A percentile compares a stretch with the other conserved stretches of the same genome.
Conservation (phyloP, 2,329 filamentous ascomycete species). For the Helicocarpus griseus region DNA sequence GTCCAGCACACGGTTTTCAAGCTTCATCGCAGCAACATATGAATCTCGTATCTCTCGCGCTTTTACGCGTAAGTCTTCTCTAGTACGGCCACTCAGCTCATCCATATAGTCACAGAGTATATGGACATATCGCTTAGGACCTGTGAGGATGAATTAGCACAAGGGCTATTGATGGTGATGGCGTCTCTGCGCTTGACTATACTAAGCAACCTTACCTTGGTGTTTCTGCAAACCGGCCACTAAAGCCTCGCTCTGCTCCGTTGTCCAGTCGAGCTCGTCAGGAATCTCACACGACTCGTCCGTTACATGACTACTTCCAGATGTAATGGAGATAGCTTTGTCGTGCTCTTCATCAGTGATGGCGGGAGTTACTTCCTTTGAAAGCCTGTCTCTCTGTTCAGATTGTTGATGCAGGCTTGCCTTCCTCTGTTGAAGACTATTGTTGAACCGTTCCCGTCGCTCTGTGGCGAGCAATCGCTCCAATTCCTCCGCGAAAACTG, state of each 20-base stretch:
- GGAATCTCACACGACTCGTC: neutral
- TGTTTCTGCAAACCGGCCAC: slow-evolving; percentile 5
- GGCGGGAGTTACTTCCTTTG: neutral
- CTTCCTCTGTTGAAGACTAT: neutral
- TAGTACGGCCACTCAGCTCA: slow-evolving; percentile 3
- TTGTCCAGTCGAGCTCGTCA: neutral
- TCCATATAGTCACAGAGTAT: slow-evolving; percentile 2
- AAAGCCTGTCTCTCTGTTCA: too few species aligned
- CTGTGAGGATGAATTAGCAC: neutral
- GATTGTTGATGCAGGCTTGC: neutral
- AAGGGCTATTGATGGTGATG: neutral
- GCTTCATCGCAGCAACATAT: slow-evolving; percentile 3
- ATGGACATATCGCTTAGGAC: neutral
- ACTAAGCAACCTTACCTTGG: neutral
- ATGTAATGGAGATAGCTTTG: neutral
- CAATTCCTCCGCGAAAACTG: neutral
- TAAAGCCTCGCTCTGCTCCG: slow-evolving; percentile 1
- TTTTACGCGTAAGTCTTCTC: slow-evolving; percentile 1
- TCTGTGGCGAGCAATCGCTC: neutral
- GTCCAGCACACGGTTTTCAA: neutral
- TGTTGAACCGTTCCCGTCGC: neutral
- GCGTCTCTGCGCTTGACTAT: too few species aligned
- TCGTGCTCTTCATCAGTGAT: neutral
- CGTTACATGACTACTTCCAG: neutral
- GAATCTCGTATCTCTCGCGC: slow-evolving; percentile 3